phyloP scores from a whole-genome alignment of 306 rosid genomes.

The Rubus idaeus region DNA sequence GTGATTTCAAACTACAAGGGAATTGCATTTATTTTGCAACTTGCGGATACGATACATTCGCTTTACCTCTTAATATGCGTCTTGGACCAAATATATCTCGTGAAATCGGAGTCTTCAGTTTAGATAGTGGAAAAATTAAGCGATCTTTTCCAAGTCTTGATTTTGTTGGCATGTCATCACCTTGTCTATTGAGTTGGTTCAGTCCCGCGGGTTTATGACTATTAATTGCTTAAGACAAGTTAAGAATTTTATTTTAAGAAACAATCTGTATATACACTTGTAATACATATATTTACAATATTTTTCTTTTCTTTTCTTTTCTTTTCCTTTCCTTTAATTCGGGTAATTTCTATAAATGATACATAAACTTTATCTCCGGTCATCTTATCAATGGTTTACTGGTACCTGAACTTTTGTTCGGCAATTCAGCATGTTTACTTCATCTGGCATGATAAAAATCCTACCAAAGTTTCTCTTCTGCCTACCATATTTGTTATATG shows the following conservation, averaged over 20 bases:
- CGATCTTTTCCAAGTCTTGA: background rate
- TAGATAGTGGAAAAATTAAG: background rate
- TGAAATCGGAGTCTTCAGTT: background rate
- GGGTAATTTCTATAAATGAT: too few species aligned
- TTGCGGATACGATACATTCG: background rate
- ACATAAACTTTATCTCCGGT: too few species aligned
- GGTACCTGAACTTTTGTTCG: too few species aligned
- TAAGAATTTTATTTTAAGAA: too few species aligned
- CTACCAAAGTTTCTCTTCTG: background rate
- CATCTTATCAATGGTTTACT: too few species aligned
- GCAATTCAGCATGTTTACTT: background rate
- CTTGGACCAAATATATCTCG: background rate
- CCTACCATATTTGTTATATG: background rate
- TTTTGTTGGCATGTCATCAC: background rate
- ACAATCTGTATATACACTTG: too few species aligned
- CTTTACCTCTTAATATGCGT: background rate
- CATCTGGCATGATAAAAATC: background rate
- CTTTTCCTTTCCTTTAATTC: too few species aligned
- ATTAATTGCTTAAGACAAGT: too few species aligned
- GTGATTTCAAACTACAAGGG: background rate
- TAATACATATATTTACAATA: too few species aligned
- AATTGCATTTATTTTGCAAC: background rate
- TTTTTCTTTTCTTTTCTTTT: too few species aligned
- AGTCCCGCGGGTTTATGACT: too few species aligned
- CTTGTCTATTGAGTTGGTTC: too few species aligned